Base-by-base conservation (phyloP, 1,139 yeast species). In the Zhuliangozyma blackwelliae region DNA sequence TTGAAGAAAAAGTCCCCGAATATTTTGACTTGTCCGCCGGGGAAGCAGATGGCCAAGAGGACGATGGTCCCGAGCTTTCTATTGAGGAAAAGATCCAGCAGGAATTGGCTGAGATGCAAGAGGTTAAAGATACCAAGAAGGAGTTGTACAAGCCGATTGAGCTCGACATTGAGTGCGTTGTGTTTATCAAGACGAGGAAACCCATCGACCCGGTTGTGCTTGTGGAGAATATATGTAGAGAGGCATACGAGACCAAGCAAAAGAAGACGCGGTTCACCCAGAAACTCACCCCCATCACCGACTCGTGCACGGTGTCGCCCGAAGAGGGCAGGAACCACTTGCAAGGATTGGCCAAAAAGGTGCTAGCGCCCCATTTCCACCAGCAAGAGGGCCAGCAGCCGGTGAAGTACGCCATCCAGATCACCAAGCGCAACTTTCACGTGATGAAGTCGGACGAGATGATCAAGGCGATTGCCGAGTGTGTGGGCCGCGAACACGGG, bases 141-240 rank as follows among this genome's bases (percentile, higher is more conserved):
- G 75, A 72, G 25, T 59, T 79, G 10, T 64, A 89, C 32, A 68
- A 72, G 31, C 82, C 86, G 20, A 71, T 88, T 28, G 85, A 82
- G 11, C 58, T 89, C 33, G 85, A 81, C 21, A 83, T 94, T 53
- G 96, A 88, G 56, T 92, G 98, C 61, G 71, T 83, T 32, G 74
- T 89, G 2, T 92, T 92, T 56, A 77, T 89, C 49, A 84, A 94
- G 50, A 77, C 90, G 1, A 75, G 84, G 48, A 74, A 66, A 46
- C 96, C 97, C 0, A 71, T 90, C 10, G 78, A 77, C 26, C 97
- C 97, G 0, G 94, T 80, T 31, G 59, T 68, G 5, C 72, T 92
- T 40, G 89, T 87, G 3, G 66, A 68, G 32, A 63, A 65, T 23
- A 58, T 90, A 1, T 85, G 95, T 54, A 52, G 70, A 32, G 89